These are phyloP conservation scores for Boletus patriciae DNA, from an alignment of 768 basidiomycete species.

Conservation along the genomic window DNA sequence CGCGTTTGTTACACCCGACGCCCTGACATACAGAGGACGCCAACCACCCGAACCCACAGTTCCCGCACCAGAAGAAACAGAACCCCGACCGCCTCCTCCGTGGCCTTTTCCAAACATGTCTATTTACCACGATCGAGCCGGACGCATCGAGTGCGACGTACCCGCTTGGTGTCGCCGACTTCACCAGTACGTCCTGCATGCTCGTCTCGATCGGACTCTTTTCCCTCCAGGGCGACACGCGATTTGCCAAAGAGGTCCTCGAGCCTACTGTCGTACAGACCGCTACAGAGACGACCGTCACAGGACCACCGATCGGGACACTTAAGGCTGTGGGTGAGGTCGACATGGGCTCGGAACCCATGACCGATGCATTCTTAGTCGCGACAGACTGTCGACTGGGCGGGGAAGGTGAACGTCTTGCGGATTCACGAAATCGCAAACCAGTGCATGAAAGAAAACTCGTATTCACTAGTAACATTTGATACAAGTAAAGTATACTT, in stretches of 20 bases:
- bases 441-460: too few relatives aligned
- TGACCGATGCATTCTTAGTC: too few relatives aligned
- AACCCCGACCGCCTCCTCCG: not conserved
- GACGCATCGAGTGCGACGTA: slow-evolving; percentile 96
- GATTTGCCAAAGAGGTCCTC: slow-evolving; percentile 90
- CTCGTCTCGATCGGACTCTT: slow-evolving; percentile 87
- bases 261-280: slow-evolving; percentile 90
- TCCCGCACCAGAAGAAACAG: not conserved
- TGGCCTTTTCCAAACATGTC: not conserved
- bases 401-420: too few relatives aligned
- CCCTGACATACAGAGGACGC: not conserved
- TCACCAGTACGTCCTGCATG: slow-evolving; percentile 95
- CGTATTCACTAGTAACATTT: too few relatives aligned
- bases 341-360: too few relatives aligned
- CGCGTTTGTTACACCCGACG: not conserved
- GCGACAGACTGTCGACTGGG: too few relatives aligned
- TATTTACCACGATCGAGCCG: too few relatives aligned
- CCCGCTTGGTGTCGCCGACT: slow-evolving; percentile 94
- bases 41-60: not conserved
- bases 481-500: too few relatives aligned
- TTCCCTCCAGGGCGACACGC: slow-evolving; percentile 96
- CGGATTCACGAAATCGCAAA: too few relatives aligned
- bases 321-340: slow-evolving; percentile 60
- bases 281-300: slow-evolving; percentile 84
- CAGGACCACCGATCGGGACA: slow-evolving; percentile 83